A percentile compares a stretch with the other conserved stretches of the same genome.
phyloP scores from a whole-genome alignment of 768 basidiomycete genomes.

The Podaxis sp. region DNA sequence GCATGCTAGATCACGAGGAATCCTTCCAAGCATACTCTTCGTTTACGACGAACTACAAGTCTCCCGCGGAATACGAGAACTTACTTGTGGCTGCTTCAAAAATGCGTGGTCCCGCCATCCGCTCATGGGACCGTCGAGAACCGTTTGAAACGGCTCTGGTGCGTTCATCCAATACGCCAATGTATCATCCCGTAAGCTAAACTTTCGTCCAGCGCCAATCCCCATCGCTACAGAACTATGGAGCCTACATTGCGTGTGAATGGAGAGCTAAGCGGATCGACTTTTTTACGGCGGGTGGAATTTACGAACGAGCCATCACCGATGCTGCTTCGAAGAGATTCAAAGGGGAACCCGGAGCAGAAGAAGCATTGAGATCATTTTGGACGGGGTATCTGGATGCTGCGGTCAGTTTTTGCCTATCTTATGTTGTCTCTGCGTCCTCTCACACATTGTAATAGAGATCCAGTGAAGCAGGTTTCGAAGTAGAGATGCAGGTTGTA shows the following conservation, averaged over 20 bases:
- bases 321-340: conserved; percentile 66
- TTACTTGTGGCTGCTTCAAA: conserved; percentile 79
- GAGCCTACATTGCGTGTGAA: conserved; percentile 63
- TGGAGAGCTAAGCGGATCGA: conserved; percentile 61
- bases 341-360: conserved; percentile 51
- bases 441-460: conserved; percentile 34
- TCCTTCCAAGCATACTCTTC: conserved; percentile 86
- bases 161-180: conserved; percentile 19
- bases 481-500: conserved; percentile 41
- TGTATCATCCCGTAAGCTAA: neutral
- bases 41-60: conserved; percentile 80
- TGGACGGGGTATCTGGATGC: conserved; percentile 78
- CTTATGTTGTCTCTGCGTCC: neutral
- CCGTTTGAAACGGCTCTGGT: conserved; percentile 61
- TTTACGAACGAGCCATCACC: conserved; percentile 76
- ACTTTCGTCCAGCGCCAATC: conserved; percentile 23
- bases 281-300: conserved; percentile 48
- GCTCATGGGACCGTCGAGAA: conserved; percentile 66
- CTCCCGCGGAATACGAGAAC: conserved; percentile 74
- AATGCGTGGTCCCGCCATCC: conserved; percentile 57
- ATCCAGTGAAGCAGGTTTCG: conserved; percentile 41
- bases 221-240: conserved; percentile 59
- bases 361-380: conserved; percentile 58
- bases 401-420: conserved; percentile 44
- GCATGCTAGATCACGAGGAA: conserved; percentile 63